Conservation (phyloP, 495 filamentous ascomycete genomes). For the Penicillium longicatenatum region DNA sequence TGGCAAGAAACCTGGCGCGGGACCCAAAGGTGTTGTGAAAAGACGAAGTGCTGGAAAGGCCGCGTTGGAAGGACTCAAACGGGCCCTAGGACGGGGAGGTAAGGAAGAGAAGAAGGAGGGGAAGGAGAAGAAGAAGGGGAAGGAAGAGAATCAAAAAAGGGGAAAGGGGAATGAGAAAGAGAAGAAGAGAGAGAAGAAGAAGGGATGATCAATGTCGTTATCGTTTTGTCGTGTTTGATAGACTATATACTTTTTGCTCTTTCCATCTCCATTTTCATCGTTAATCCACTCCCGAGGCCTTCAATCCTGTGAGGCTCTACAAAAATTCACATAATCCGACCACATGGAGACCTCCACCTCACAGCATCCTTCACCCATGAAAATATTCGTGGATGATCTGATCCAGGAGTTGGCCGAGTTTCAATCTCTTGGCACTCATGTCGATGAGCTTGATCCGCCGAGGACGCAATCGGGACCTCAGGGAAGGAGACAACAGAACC, state of each 20-base stretch:
- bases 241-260: no score
- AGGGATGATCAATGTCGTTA: not conserved
- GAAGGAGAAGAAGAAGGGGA: not conserved
- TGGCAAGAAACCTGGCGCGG: not conserved
- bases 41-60: not conserved
- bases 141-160: not conserved
- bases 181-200: not conserved
- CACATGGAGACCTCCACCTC: not conserved
- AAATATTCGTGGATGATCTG: conserved; percentile 33
- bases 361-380: not conserved
- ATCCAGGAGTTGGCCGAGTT: conserved; percentile 26
- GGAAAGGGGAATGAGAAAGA: not conserved
- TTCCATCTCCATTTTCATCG: no score
- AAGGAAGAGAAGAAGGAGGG: not conserved
- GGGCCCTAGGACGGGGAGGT: not conserved
- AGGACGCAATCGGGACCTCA: conserved; percentile 6
- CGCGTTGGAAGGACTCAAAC: not conserved
- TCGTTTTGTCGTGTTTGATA: no score
- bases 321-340: not conserved
- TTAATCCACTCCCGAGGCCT: no score
- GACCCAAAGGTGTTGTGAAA: not conserved
- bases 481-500: conserved; percentile 19
- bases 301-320: not conserved
- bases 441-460: conserved; percentile 8
- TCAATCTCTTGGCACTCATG: not conserved